Conservation (phyloP, 495 filamentous ascomycete species). For the Viridothelium virens region DNA sequence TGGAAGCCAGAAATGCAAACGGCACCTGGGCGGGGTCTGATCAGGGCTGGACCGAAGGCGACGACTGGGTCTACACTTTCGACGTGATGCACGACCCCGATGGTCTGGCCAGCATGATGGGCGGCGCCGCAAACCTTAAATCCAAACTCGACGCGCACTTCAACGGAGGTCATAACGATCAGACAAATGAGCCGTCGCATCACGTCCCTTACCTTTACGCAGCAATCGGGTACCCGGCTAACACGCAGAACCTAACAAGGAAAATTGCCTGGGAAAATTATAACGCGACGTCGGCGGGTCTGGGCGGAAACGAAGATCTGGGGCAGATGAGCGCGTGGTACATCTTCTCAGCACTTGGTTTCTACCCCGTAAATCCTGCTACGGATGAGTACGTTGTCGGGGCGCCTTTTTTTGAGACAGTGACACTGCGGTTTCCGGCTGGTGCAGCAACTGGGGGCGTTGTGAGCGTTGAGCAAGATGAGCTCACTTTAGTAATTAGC, state of each 20-base stretch:
- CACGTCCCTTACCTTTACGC: slow-evolving; percentile 23
- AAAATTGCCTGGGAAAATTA: slow-evolving; percentile 17
- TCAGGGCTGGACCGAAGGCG: slow-evolving; percentile 26
- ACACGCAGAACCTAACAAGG: slow-evolving; percentile 21
- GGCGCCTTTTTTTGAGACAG: slow-evolving; percentile 23
- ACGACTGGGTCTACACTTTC: slow-evolving; percentile 25
- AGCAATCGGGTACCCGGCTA: slow-evolving; percentile 18
- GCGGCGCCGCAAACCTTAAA: slow-evolving; percentile 18
- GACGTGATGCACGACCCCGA: slow-evolving; percentile 21
- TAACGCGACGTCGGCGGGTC: slow-evolving; percentile 22
- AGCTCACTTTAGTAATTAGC: slow-evolving; percentile 16
- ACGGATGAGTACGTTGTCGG: slow-evolving; percentile 22
- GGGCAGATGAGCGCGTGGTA: slow-evolving; percentile 25
- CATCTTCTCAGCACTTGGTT: slow-evolving; percentile 21
- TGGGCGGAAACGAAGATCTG: slow-evolving; percentile 23
- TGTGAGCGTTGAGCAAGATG: slow-evolving; percentile 11
- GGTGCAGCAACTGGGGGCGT: slow-evolving; percentile 20
- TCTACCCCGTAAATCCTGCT: slow-evolving; percentile 25
- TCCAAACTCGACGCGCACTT: slow-evolving; percentile 22
- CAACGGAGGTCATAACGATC: slow-evolving; percentile 22
- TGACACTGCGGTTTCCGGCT: slow-evolving; percentile 16
- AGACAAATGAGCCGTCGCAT: slow-evolving; percentile 24
- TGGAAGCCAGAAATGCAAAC: slow-evolving; percentile 22
- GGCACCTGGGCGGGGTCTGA: slow-evolving; percentile 22
- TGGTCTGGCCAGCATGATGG: slow-evolving; percentile 20